A percentile compares a stretch with the other conserved stretches of the same genome.
Evolutionary conservation across 2,329 filamentous ascomycete species (phyloP).

Genomic region (Trichoderma arundinaceum): DNA sequence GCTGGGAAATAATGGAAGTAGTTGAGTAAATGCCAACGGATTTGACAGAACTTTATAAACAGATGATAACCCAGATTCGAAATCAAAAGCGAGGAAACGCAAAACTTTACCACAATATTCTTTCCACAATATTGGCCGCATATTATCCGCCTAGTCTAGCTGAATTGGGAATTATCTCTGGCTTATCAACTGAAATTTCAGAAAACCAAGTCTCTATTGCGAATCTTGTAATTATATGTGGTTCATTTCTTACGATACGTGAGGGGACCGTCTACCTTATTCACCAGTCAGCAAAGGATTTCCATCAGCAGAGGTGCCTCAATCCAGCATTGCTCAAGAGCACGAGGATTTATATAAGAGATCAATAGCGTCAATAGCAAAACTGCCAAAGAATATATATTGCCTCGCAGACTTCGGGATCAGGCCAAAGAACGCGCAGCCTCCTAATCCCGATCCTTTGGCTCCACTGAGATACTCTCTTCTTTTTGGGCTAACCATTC

Average conservation of each 20-base stretch:
- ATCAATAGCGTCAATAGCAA: conserved; percentile 45
- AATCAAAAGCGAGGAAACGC: too few species aligned
- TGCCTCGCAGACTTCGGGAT: conserved; percentile 36
- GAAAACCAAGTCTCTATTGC: background rate
- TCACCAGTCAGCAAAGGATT: conserved; percentile 53
- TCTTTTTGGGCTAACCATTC: conserved; percentile 45
- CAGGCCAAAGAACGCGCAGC: conserved; percentile 35
- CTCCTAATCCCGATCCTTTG: conserved; percentile 33
- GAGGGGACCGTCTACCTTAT: conserved; percentile 45
- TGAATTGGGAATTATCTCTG: background rate
- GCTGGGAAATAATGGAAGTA: background rate
- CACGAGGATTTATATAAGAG: conserved; percentile 44
- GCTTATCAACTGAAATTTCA: background rate
- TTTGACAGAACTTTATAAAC: background rate
- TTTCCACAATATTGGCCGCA: background rate
- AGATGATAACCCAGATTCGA: background rate
- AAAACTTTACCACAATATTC: background rate
- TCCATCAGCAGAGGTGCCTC: conserved; percentile 39
- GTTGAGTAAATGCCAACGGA: background rate
- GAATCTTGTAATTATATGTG: conserved; percentile 38
- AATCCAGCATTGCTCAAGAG: conserved; percentile 31
- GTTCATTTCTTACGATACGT: conserved; percentile 46
- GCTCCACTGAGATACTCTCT: conserved; percentile 39
- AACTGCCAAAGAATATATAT: conserved; percentile 47
- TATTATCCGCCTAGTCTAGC: background rate